A percentile compares a stretch with the other conserved stretches of the same genome.
phyloP scores from a whole-genome alignment of 1,139 yeast species.

The Suhomyces bokatorum region DNA sequence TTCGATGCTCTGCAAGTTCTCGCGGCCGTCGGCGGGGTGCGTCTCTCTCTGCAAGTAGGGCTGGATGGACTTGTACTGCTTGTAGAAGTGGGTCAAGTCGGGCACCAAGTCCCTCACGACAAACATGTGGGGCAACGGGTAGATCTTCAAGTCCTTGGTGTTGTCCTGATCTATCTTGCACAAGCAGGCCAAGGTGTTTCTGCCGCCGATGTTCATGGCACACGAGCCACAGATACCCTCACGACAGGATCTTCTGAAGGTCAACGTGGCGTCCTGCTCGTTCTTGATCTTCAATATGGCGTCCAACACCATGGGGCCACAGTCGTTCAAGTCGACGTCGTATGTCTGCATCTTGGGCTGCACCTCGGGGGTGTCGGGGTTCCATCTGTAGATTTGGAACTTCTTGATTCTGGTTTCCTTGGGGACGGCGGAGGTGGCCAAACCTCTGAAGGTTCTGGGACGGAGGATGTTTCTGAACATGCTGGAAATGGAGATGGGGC shows the following conservation, averaged over 20 bases:
- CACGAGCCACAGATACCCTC: constrained; percentile 99
- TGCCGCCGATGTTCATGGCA: constrained; percentile 99
- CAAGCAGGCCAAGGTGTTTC: constrained; percentile 93
- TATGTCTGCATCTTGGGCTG: constrained; percentile 87
- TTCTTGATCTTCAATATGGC: constrained; percentile 92
- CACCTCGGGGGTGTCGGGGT: constrained; percentile 93
- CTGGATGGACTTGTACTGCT: constrained; percentile 97
- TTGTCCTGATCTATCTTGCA: constrained; percentile 87
- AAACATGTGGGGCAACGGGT: constrained; percentile 98
- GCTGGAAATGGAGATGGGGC: constrained; percentile 2
- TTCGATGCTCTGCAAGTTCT: constrained; percentile 84
- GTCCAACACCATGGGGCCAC: constrained; percentile 98
- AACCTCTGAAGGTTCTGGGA: constrained; percentile 30
- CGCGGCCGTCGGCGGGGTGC: constrained; percentile 87
- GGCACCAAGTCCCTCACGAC: constrained; percentile 97
- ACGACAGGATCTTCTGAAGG: constrained; percentile 98
- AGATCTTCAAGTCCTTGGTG: constrained; percentile 76
- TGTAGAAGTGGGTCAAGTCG: constrained; percentile 94
- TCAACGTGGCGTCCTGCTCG: constrained; percentile 93
- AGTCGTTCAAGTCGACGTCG: constrained; percentile 79
- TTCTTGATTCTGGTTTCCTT: constrained; percentile 61
- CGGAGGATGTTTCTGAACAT: constrained; percentile 27
- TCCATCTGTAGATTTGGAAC: constrained; percentile 96
- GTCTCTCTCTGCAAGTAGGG: constrained; percentile 89
- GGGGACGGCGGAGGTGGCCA: constrained; percentile 43